phyloP scores from a whole-genome alignment of 1,284 basidiomycete genomes.

The Boletellus dicymbophilus region DNA sequence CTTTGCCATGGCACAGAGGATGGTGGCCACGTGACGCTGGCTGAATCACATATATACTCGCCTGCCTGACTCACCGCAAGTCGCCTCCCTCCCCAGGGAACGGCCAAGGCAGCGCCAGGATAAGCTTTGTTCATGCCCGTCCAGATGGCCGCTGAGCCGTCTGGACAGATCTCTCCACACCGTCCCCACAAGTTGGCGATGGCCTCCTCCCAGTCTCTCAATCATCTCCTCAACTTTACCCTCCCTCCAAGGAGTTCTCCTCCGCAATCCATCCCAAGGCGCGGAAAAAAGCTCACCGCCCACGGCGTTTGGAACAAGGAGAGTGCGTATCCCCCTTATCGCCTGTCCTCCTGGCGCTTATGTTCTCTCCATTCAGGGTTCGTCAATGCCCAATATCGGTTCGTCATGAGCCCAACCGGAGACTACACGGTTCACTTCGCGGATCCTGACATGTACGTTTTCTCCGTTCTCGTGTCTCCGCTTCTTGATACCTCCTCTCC shows the following conservation, averaged over 20 bases:
- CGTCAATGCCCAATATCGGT: conserved; percentile 92
- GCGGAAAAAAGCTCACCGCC: conserved; percentile 66
- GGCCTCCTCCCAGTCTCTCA: conserved; percentile 63
- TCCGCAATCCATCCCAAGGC: conserved; percentile 61
- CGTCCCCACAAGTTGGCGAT: conserved; percentile 71
- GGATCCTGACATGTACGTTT: conserved; percentile 87
- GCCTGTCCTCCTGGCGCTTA: conserved; percentile 8
- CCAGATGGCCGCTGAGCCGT: conserved; percentile 42
- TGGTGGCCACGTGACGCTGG: conserved; percentile 28
- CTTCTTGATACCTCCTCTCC: conserved; percentile 8
- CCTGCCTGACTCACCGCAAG: no score
- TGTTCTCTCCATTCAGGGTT: conserved; percentile 56
- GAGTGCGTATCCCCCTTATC: conserved; percentile 54
- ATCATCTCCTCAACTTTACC: conserved; percentile 84
- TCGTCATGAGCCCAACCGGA: conserved; percentile 89
- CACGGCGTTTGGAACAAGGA: conserved; percentile 83
- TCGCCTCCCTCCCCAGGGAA: conserved; percentile 35
- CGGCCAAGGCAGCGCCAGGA: conserved; percentile 23
- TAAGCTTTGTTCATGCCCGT: conserved; percentile 18
- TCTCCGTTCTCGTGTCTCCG: conserved; percentile 2
- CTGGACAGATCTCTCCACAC: conserved; percentile 45
- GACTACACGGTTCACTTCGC: conserved; percentile 96
- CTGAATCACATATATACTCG: conserved; percentile 27
- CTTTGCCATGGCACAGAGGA: conserved; percentile 65
- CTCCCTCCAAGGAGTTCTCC: conserved; percentile 76